Evolutionary conservation across 179 eudicot genomes (phyloP).

Genomic region (Amaranthus tricolor): DNA sequence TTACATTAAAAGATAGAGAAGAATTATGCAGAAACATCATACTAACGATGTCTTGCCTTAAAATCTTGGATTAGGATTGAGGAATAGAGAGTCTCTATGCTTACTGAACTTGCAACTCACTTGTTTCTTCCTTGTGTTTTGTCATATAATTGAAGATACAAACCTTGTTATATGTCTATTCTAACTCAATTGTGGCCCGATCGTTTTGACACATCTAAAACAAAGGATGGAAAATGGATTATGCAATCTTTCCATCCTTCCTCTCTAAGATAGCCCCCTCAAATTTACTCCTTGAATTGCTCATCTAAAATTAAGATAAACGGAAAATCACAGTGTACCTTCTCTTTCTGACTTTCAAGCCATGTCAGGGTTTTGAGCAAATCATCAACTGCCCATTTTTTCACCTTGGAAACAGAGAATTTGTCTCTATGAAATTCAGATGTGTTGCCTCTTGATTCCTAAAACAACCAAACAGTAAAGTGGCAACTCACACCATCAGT

Average conservation of each 20-base stretch:
- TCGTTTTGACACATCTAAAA: too few species aligned
- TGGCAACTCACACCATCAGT: constrained; percentile 1
- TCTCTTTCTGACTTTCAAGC: constrained; percentile 86
- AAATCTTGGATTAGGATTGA: too few species aligned
- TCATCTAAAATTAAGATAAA: neutral
- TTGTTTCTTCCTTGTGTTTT: too few species aligned
- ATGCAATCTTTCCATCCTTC: neutral
- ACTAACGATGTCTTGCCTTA: too few species aligned
- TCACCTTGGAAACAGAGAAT: constrained; percentile 58
- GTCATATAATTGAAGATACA: too few species aligned
- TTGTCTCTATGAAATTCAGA: constrained; percentile 34
- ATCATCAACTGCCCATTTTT: constrained; percentile 84
- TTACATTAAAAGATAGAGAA: too few species aligned
- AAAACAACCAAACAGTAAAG: constrained; percentile 12
- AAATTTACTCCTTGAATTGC: neutral
- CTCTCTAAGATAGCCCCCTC: neutral
- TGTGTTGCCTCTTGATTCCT: constrained; percentile 32
- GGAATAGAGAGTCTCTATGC: too few species aligned
- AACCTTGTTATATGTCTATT: too few species aligned
- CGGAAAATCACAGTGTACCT: constrained; percentile 41
- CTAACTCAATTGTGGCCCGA: too few species aligned
- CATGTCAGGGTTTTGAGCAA: constrained; percentile 62
- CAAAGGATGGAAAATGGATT: too few species aligned
- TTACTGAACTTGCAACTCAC: too few species aligned
- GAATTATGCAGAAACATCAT: too few species aligned